These are phyloP conservation scores for Alternaria angustiovoidea DNA, from an alignment of 2,329 filamentous ascomycete genomes.

Conservation along the genomic window DNA sequence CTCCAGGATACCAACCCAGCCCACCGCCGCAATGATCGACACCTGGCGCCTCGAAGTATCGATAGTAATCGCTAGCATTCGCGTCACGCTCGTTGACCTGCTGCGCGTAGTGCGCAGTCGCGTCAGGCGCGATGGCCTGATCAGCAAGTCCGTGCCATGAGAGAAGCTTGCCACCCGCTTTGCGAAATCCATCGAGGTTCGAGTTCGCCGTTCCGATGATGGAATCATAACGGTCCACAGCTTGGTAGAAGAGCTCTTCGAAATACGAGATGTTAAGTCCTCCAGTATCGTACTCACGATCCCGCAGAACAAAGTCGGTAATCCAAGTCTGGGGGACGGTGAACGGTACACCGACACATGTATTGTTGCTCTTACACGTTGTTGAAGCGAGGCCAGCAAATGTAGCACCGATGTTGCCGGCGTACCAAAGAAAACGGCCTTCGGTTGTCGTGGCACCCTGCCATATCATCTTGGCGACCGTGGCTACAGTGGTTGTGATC, in stretches of 20 bases:
- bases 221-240: conserved; percentile 20
- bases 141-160: conserved; percentile 32
- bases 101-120: conserved; percentile 24
- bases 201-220: conserved; percentile 21
- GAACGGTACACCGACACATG: conserved; percentile 20
- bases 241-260: conserved; percentile 16
- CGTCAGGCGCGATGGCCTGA: conserved; percentile 19
- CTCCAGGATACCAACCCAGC: conserved; percentile 28
- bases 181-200: conserved; percentile 20
- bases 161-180: conserved; percentile 33
- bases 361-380: conserved; percentile 18
- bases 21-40: conserved; percentile 39
- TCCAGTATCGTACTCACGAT: conserved; percentile 17
- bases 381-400: conserved; percentile 17
- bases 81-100: conserved; percentile 21
- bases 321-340: conserved; percentile 20
- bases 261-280: conserved; percentile 13
- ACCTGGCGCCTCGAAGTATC: conserved; percentile 44
- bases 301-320: conserved; percentile 19
- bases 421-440: conserved; percentile 25
- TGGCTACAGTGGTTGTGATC: conserved; percentile 19
- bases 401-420: conserved; percentile 15
- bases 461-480: conserved; percentile 22
- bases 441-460: conserved; percentile 18
- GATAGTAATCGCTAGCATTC: conserved; percentile 30